Base-by-base conservation (phyloP, 352 stramenopile genomes). In the Bremia lactucae region DNA sequence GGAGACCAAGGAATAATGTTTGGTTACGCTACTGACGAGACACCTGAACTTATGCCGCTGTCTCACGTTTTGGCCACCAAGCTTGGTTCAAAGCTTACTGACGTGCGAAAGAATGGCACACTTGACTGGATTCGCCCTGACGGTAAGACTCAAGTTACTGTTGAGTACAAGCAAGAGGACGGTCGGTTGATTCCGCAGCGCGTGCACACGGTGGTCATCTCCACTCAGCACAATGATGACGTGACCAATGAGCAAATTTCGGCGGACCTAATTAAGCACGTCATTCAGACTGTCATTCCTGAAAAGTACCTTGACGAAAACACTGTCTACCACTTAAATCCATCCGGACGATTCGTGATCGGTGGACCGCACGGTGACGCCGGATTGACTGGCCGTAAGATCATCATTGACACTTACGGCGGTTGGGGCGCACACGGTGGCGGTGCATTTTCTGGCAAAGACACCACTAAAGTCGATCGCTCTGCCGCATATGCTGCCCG, bases 281-380 rank as follows among this genome's bases (percentile, higher is more conserved):
- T 99, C 8, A 98, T 99, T 53, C 95, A 97, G 65, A 81, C 87
- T 2, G 95, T 99, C 25, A 88, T 99, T 48, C 96, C 96, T 8
- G 95, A 94, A 57, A 97, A 98, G 77, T 98, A 98, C 78, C 63
- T 99, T 1, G 96, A 99, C 62, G 95, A 98, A 60, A 95, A 98
- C 59, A 99, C 96, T 35, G 94, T 98, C 52, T 99, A 98, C 83
- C 93, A 98, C 83, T 69, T 99, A 55, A 99, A 99, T 73, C 96
- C 96, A 26, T 98, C 91, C 49, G 96, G 96, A 53, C 79, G 95
- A 39, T 99, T 99, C 66, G 94, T 99, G 16, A 99, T 99, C 65
- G 96, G 96, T 46, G 96, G 96, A 46, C 96, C 96, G 15, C 95
- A 98, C 72, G 96, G 95, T 44, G 96, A 99, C 72, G 96, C 96